These are phyloP conservation scores for Aspergillus sclerotioniger DNA, from an alignment of 495 filamentous ascomycete genomes.

Conservation along the genomic window DNA sequence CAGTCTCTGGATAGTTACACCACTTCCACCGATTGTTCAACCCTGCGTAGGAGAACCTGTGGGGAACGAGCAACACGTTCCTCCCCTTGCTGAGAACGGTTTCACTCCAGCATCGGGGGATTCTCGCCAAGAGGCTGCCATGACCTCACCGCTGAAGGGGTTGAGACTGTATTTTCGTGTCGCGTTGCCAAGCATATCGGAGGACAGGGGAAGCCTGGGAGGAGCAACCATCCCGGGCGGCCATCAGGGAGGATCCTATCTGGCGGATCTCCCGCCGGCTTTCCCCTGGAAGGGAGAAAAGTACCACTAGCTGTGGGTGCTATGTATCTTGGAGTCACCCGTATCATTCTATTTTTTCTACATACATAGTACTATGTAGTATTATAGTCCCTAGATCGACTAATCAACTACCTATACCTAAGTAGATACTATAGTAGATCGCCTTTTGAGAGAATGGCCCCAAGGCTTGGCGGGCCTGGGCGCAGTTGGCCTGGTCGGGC, in stretches of 20 bases:
- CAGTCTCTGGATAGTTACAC: too few relatives aligned
- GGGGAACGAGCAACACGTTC: neutral
- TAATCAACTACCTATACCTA: too few relatives aligned
- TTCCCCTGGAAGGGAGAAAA: too few relatives aligned
- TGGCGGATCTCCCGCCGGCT: too few relatives aligned
- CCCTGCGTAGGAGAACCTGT: neutral
- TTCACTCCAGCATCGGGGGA: neutral
- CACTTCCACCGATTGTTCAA: neutral
- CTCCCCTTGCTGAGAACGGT: neutral
- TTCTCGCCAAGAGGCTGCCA: neutral
- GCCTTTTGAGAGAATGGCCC: neutral
- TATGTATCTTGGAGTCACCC: too few relatives aligned
- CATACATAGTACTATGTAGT: too few relatives aligned
- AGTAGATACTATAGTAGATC: too few relatives aligned
- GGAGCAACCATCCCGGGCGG: neutral
- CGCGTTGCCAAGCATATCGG: conserved; percentile 1
- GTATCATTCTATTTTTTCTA: too few relatives aligned
- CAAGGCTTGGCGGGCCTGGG: conserved; percentile 6
- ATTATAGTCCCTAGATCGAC: too few relatives aligned
- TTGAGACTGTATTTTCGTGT: neutral
- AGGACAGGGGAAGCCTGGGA: neutral
- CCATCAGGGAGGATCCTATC: neutral
- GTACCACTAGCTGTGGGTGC: too few relatives aligned
- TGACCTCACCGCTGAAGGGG: conserved; percentile 2
- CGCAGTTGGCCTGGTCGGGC: neutral